Conservation (phyloP, 2,329 filamentous ascomycete genomes). For the Paradendryphiella salina region DNA sequence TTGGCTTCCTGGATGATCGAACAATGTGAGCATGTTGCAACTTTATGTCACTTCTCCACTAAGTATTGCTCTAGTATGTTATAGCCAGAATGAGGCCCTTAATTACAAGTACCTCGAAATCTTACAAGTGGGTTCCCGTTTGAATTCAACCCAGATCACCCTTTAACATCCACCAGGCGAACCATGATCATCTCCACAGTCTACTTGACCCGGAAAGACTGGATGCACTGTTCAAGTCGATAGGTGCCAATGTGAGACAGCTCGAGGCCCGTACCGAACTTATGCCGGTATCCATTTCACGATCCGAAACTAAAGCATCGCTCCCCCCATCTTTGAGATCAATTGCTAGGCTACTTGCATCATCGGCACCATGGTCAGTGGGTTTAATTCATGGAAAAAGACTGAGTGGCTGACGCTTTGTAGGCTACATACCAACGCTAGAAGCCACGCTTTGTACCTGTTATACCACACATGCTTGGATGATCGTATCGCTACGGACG, state of each 20-base stretch:
- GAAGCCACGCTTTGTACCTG: slow-evolving; percentile 29
- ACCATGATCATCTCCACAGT: slow-evolving; percentile 35
- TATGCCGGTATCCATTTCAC: slow-evolving; percentile 8
- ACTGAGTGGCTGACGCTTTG: slow-evolving; percentile 7
- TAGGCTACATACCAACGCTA: slow-evolving; percentile 29
- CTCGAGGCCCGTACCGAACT: slow-evolving; percentile 9
- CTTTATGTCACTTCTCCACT: slow-evolving; percentile 6
- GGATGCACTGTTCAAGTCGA: slow-evolving; percentile 58
- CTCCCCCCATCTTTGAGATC: slow-evolving; percentile 31
- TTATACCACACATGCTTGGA: slow-evolving; percentile 41
- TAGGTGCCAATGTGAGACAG: slow-evolving; percentile 55
- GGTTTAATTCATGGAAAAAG: neutral
- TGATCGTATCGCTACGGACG: slow-evolving; percentile 31
- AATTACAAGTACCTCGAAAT: slow-evolving; percentile 43
- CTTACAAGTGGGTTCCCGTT: slow-evolving; percentile 25
- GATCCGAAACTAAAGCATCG: slow-evolving; percentile 12
- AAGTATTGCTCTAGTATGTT: slow-evolving; percentile 31
- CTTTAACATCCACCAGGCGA: slow-evolving; percentile 18
- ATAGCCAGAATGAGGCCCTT: slow-evolving; percentile 40
- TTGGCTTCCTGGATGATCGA: slow-evolving; percentile 51
- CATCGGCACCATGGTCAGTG: slow-evolving; percentile 33
- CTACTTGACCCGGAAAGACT: slow-evolving; percentile 48
- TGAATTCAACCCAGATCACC: neutral
- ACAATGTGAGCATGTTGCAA: slow-evolving; percentile 29
- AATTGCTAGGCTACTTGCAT: slow-evolving; percentile 29